These are phyloP conservation scores for Alternaria viburni DNA, from an alignment of 2,329 filamentous ascomycete genomes.

Conservation along the genomic window DNA sequence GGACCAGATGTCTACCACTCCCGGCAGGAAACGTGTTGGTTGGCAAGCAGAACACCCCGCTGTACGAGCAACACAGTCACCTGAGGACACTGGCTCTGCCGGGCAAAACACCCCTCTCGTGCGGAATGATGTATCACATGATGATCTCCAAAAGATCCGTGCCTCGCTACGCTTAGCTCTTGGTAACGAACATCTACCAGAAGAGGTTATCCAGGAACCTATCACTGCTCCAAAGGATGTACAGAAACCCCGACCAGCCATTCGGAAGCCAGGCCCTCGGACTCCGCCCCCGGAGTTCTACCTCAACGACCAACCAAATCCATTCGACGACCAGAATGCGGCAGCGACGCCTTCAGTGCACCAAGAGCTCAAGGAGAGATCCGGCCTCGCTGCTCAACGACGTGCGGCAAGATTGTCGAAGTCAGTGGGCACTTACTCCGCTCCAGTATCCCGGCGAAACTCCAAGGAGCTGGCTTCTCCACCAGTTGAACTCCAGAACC, in stretches of 20 bases:
- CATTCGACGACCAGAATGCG: slow-evolving; percentile 36
- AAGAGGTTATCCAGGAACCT: slow-evolving; percentile 19
- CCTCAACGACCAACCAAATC: slow-evolving; percentile 42
- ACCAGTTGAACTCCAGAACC: slow-evolving; percentile 23
- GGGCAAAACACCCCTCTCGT: slow-evolving; percentile 39
- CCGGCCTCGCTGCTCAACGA: slow-evolving; percentile 43
- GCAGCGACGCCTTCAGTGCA: slow-evolving; percentile 11
- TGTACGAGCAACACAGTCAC: slow-evolving; percentile 21
- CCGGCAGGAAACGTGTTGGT: slow-evolving; percentile 44
- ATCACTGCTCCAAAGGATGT: slow-evolving; percentile 26
- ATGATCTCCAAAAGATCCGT: slow-evolving; percentile 41
- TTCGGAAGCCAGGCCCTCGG: slow-evolving; percentile 37
- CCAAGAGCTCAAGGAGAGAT: slow-evolving; percentile 37
- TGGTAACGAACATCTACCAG: slow-evolving; percentile 33
- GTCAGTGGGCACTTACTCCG: slow-evolving; percentile 45
- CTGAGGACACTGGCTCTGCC: slow-evolving; percentile 35
- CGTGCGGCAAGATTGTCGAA: slow-evolving; percentile 44
- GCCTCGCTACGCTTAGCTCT: slow-evolving; percentile 46
- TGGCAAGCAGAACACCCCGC: slow-evolving; percentile 34
- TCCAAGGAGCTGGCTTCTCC: slow-evolving; percentile 41
- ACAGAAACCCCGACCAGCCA: slow-evolving; percentile 47
- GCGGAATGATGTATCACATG: slow-evolving; percentile 42
- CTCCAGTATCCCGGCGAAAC: slow-evolving; percentile 43
- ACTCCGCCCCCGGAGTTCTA: slow-evolving; percentile 44
- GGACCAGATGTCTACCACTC: slow-evolving; percentile 36